Evolutionary conservation across 768 basidiomycete species (phyloP).

Genomic region (Tremella yokohamensis): DNA sequence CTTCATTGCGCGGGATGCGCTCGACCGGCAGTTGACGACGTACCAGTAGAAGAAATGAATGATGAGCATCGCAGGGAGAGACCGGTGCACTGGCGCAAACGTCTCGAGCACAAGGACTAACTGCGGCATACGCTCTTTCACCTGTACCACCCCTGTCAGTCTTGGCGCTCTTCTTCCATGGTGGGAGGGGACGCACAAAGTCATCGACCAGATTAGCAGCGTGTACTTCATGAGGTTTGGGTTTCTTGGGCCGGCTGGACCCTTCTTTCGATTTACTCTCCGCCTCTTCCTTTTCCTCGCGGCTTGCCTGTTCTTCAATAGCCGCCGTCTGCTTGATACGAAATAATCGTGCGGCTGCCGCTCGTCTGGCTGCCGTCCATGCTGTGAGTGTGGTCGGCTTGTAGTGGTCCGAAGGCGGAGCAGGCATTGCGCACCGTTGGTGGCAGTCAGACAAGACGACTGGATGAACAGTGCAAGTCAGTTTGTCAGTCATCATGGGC

Average conservation of each 20-base stretch:
- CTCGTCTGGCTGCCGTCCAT: not conserved
- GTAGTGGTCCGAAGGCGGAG: no score
- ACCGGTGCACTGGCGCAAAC: conserved; percentile 29
- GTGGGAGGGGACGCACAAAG: conserved; percentile 16
- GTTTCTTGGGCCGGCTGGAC: conserved; percentile 22
- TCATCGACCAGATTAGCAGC: conserved; percentile 25
- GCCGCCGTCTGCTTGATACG: not conserved
- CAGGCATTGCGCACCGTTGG: no score
- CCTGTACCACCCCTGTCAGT: conserved; percentile 14
- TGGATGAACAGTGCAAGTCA: no score
- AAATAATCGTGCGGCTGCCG: not conserved
- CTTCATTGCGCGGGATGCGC: no score
- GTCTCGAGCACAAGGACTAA: conserved; percentile 26
- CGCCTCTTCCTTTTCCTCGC: conserved; percentile 16
- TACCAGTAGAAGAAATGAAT: conserved; percentile 33
- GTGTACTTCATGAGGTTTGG: conserved; percentile 26
- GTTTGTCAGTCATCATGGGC: no score
- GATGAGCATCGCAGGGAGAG: conserved; percentile 18
- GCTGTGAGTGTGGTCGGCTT: not conserved
- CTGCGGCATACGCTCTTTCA: conserved; percentile 31
- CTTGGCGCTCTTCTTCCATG: not conserved
- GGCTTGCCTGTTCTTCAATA: not conserved
- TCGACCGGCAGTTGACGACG: not conserved
- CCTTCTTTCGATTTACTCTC: conserved; percentile 15
- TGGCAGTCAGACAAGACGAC: no score